Percentiles rank a stretch among this genome's conserved stretches.
phyloP scores from a whole-genome alignment of 768 basidiomycete genomes.

The Psilocybe tampanensis region DNA sequence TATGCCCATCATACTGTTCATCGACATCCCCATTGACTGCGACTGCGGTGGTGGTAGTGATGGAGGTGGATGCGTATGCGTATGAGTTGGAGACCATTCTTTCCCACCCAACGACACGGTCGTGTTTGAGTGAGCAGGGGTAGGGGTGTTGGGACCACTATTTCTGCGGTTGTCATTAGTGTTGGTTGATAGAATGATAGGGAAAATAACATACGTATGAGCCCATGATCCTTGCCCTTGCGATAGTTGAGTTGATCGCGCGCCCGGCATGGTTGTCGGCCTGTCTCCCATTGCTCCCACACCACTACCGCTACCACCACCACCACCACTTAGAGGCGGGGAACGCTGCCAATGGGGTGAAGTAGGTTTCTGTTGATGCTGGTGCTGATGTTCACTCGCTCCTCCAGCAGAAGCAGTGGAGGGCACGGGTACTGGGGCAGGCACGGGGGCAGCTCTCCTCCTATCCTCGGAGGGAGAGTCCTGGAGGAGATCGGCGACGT shows the following conservation, averaged over 20 bases:
- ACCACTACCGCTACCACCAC: too few relatives aligned
- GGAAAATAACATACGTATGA: background rate
- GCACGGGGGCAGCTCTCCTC: conserved; percentile 17
- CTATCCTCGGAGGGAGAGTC: conserved; percentile 67
- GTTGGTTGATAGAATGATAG: too few relatives aligned
- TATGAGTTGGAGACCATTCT: background rate
- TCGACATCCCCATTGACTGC: background rate
- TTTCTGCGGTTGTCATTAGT: background rate
- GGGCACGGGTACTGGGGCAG: background rate
- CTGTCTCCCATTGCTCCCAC: background rate
- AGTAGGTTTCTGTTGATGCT: background rate
- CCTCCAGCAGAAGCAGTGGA: background rate
- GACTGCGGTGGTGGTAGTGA: background rate
- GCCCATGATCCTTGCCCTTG: background rate
- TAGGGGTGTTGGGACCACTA: background rate
- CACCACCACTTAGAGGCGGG: background rate
- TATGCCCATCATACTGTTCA: background rate
- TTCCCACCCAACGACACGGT: background rate
- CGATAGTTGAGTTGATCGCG: background rate
- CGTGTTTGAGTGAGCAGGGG: background rate
- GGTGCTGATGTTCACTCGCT: background rate
- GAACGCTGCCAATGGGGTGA: conserved; percentile 4
- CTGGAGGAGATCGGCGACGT: conserved; percentile 69
- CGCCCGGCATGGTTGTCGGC: background rate
- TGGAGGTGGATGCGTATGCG: background rate